phyloP scores from a whole-genome alignment of 1,284 basidiomycete species.

The Melampsora americana region DNA sequence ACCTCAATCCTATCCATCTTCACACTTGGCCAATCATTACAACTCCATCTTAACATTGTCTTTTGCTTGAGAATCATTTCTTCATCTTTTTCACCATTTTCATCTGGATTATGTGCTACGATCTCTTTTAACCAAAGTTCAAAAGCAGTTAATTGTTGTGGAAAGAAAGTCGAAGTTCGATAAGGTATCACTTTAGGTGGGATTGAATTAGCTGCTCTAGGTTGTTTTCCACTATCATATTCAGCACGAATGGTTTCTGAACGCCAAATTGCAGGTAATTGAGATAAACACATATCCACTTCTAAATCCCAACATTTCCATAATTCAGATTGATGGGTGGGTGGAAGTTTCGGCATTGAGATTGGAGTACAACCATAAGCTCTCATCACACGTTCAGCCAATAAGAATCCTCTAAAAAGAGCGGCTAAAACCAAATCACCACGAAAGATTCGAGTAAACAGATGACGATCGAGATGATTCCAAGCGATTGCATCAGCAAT shows the following conservation, averaged over 20 bases:
- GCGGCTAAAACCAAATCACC: constrained; percentile 38
- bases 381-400: constrained; percentile 42
- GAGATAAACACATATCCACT: constrained; percentile 43
- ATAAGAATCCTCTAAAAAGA: constrained; percentile 37
- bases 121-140: constrained; percentile 40
- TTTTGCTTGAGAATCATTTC: constrained; percentile 15
- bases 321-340: constrained; percentile 40
- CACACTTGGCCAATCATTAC: constrained; percentile 35
- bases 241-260: constrained; percentile 20
- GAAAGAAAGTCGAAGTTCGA: constrained; percentile 38
- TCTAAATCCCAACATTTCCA: constrained; percentile 44
- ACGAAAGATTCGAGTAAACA: constrained; percentile 42
- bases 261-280: constrained; percentile 36
- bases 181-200: constrained; percentile 30
- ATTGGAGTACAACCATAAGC: constrained; percentile 44
- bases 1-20: constrained; percentile 33
- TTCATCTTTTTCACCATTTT: constrained; percentile 39
- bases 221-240: constrained; percentile 18
- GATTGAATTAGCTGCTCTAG: constrained; percentile 22
- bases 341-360: constrained; percentile 33
- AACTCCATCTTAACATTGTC: constrained; percentile 34
- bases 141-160: constrained; percentile 43
- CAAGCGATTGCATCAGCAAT: constrained; percentile 44
- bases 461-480: constrained; percentile 42
- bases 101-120: constrained; percentile 31